Evolutionary conservation across 768 basidiomycete genomes (phyloP), one percentile per base, ranked within the genome.

Genomic region (Amyloporia xantha): DNA sequence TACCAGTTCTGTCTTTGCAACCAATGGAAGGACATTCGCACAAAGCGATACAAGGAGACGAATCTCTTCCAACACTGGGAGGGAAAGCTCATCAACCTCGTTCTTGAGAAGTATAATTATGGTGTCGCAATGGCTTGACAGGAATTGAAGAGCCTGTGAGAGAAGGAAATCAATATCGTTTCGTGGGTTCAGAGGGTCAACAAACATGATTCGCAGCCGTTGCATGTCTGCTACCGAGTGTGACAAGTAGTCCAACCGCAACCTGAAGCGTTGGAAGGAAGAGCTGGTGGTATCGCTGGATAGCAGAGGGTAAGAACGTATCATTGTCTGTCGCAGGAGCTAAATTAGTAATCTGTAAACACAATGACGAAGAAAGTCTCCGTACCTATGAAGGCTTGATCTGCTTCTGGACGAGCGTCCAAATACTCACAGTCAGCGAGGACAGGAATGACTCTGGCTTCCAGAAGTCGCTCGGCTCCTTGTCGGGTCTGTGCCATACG

Each of bases 231-330:
- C 71, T 68, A 10, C 89, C 87, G 9, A 92, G 65, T n/a, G 84
- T 86, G 2, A 90, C 80, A 25, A 95, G 68, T 48, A 91, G 77
- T 6, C 81, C 84, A 48, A 82, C 77, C 11, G 89, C 75, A 17
- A 96, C 74, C 63, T 96, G 92, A 36, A 97, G 63, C 4, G 86
- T 83, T 0, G 91, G 93, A 68, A 92, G 79, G 57, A 96, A 76
- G 1, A 96, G 66, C 59, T 96, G 93, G 58, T 96, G 92, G 62
- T 96, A 93, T 28, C 95, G 81, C 47, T 89, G 84, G 17, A 91
- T 77, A 1, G 88, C 88, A 0, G 87, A 85, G 4, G 91, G 91
- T 10, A 94, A 71, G 73, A 94, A 93, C n/a, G 81, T 78, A 56
- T 91, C 85, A 35, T 80, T 78, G 56, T 92, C 91, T 93, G 56